Evolutionary conservation across 2,329 filamentous ascomycete species (phyloP).

Genomic region (Fusarium anthophilum): DNA sequence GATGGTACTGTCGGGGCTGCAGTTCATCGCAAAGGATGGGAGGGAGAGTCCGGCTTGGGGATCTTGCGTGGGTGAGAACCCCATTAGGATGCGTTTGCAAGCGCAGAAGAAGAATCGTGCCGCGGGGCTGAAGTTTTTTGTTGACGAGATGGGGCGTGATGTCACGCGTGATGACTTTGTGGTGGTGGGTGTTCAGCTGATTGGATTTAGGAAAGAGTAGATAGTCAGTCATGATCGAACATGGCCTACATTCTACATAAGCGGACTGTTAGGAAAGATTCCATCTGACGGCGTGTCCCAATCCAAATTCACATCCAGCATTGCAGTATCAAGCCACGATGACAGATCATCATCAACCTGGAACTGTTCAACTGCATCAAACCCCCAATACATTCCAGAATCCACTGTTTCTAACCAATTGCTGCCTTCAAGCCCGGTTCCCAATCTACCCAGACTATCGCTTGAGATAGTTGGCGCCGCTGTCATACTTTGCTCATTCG

Average conservation of each 20-base stretch:
- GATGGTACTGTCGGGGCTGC: too few relatives aligned
- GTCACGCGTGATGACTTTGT: too few relatives aligned
- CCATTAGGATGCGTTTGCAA: too few relatives aligned
- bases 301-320: neutral
- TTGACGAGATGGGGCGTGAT: too few relatives aligned
- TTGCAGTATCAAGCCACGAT: neutral
- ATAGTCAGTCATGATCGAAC: neutral
- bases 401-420: neutral
- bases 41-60: too few relatives aligned
- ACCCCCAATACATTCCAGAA: neutral
- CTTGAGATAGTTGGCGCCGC: fast-evolving
- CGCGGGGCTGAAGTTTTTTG: too few relatives aligned
- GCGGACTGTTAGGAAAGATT: neutral
- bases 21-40: too few relatives aligned
- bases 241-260: neutral
- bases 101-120: too few relatives aligned
- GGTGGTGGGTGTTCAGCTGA: too few relatives aligned
- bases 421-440: neutral
- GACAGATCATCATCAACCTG: neutral
- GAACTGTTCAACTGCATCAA: neutral
- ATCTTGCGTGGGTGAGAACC: too few relatives aligned
- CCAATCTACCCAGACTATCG: neutral
- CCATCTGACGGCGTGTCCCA: neutral
- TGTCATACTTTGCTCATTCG: fast-evolving
- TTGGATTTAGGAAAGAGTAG: too few relatives aligned